These are phyloP conservation scores for Spiromastix sp. DNA, from an alignment of 2,329 filamentous ascomycete species.

Conservation along the genomic window DNA sequence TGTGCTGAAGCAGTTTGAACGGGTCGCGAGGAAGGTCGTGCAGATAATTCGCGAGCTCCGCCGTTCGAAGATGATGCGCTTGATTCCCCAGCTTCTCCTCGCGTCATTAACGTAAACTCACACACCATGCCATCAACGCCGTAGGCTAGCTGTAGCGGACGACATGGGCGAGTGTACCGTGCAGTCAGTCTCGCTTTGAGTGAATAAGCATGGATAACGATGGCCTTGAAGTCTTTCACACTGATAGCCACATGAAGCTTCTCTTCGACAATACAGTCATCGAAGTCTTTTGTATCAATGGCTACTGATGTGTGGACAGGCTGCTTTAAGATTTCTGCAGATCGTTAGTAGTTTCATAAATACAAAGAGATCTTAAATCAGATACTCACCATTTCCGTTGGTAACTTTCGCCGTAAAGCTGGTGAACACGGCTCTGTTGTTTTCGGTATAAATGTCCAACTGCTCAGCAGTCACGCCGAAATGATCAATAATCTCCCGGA, in stretches of 20 bases:
- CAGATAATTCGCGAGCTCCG: slow-evolving; percentile 29
- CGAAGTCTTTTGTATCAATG: slow-evolving; percentile 52
- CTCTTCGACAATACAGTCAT: slow-evolving; percentile 48
- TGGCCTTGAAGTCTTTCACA: slow-evolving; percentile 56
- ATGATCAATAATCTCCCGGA: slow-evolving; percentile 53
- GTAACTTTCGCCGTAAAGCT: slow-evolving; percentile 57
- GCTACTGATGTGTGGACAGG: slow-evolving; percentile 55
- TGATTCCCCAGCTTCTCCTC: slow-evolving; percentile 40
- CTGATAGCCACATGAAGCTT: slow-evolving; percentile 52
- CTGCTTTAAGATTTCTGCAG: slow-evolving; percentile 51
- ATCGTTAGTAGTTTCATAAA: slow-evolving; percentile 8
- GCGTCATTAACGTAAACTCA: slow-evolving; percentile 57
- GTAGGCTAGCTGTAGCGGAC: slow-evolving; percentile 52
- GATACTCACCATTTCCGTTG: slow-evolving; percentile 44
- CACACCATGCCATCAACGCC: slow-evolving; percentile 44
- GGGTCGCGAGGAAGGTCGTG: slow-evolving; percentile 27
- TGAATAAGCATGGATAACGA: slow-evolving; percentile 52
- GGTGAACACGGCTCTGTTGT: slow-evolving; percentile 50
- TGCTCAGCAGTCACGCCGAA: slow-evolving; percentile 56
- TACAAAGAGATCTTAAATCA: slow-evolving; percentile 1
- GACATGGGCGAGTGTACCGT: slow-evolving; percentile 48
- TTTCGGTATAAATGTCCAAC: slow-evolving; percentile 50
- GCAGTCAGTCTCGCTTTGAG: slow-evolving; percentile 45
- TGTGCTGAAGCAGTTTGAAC: slow-evolving; percentile 11
- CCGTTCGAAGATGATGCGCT: slow-evolving; percentile 30